phyloP scores from a whole-genome alignment of 768 basidiomycete species.

The Galerina sulciceps region DNA sequence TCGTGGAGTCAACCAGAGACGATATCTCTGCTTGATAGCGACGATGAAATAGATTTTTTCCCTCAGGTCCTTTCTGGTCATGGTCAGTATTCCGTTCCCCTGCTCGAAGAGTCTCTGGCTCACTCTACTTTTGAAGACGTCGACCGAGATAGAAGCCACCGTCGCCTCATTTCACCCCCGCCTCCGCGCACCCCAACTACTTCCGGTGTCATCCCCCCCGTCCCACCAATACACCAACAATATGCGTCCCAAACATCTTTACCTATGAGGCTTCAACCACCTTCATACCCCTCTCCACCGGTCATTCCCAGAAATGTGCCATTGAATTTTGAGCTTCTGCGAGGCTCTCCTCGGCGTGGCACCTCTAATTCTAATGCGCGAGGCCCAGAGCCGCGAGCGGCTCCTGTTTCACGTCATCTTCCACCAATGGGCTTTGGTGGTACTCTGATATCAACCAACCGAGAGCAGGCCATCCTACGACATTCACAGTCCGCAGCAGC shows the following conservation, averaged over 20 bases:
- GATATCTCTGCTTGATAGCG: slow-evolving; percentile 43
- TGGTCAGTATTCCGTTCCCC: slow-evolving; percentile 5
- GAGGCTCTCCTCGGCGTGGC: slow-evolving; percentile 26
- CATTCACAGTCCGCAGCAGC: not conserved
- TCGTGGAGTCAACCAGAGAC: slow-evolving; percentile 26
- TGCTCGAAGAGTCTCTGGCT: not conserved
- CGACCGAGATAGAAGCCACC: slow-evolving; percentile 15
- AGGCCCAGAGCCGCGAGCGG: slow-evolving; percentile 31
- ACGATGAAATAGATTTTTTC: slow-evolving; percentile 31
- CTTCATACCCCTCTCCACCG: slow-evolving; percentile 36
- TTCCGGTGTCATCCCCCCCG: slow-evolving; percentile 48
- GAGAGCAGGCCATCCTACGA: slow-evolving; percentile 13
- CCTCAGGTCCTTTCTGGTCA: slow-evolving; percentile 16
- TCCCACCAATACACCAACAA: slow-evolving; percentile 52
- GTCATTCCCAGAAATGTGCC: slow-evolving; percentile 56
- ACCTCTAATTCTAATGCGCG: slow-evolving; percentile 26
- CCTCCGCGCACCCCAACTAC: slow-evolving; percentile 48
- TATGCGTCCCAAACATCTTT: slow-evolving; percentile 39
- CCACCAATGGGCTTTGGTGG: slow-evolving; percentile 40
- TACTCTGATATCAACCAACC: slow-evolving; percentile 17
- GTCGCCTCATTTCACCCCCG: slow-evolving; percentile 34
- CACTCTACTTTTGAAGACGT: slow-evolving; percentile 4
- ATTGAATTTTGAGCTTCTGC: slow-evolving; percentile 51
- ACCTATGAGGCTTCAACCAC: slow-evolving; percentile 38
- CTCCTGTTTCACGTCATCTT: slow-evolving; percentile 55